Conservation (phyloP, 2,329 filamentous ascomycete species). For the Aureobasidium sp. region DNA sequence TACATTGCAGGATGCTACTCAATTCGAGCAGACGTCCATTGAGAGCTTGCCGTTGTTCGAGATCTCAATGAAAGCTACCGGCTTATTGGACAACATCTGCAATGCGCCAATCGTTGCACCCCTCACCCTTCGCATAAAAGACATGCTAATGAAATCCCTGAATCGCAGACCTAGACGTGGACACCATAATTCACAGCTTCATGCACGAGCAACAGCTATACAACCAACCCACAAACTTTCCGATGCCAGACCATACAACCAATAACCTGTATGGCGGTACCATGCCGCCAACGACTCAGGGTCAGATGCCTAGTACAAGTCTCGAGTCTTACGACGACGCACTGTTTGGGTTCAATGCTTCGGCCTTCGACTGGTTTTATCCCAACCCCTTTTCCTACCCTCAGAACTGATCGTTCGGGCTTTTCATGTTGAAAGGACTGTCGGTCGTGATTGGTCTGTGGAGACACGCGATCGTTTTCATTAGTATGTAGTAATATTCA, state of each 20-base stretch:
- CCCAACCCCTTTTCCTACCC: not conserved
- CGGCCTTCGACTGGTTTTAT: constrained; percentile 19
- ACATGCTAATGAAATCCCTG: no score
- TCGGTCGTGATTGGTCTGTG: no score
- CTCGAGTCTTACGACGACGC: constrained; percentile 25
- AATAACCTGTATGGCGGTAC: not conserved
- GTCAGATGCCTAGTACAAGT: constrained; percentile 9
- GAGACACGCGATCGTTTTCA: no score
- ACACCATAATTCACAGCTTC: constrained; percentile 39
- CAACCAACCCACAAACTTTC: not conserved
- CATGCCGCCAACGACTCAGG: not conserved
- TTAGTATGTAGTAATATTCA: no score
- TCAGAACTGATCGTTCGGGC: not conserved
- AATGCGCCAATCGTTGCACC: no score
- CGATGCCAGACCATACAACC: not conserved
- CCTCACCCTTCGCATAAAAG: no score
- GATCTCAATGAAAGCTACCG: no score
- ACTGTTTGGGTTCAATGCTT: constrained; percentile 31
- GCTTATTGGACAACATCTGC: no score
- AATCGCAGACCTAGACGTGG: constrained; percentile 31
- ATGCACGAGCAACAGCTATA: constrained; percentile 27
- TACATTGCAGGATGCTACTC: no score
- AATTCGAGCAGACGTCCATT: no score
- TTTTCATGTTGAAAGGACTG: no score
- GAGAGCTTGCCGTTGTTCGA: no score